Percentiles rank a stretch among this genome's conserved stretches.
These are phyloP conservation scores for Aspergillus puulaauensis DNA, from an alignment of 2,329 filamentous ascomycete genomes.

Conservation along the genomic window DNA sequence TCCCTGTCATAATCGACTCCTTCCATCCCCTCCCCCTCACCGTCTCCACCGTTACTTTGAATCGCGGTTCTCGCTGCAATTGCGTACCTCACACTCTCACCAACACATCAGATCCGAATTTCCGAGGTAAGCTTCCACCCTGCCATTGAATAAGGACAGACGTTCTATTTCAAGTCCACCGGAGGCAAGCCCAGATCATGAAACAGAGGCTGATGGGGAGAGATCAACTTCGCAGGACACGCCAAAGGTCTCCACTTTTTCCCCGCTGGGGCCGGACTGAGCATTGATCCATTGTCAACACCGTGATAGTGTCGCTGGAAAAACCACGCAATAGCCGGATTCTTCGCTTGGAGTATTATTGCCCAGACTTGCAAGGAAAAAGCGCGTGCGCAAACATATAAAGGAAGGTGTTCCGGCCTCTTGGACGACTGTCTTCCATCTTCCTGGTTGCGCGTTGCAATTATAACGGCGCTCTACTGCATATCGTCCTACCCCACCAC, in stretches of 20 bases:
- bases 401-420: background rate
- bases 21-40: background rate
- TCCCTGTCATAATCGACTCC: background rate
- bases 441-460: constrained; percentile 1
- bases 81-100: background rate
- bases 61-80: background rate
- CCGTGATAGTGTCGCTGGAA: constrained; percentile 7
- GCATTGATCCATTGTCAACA: constrained; percentile 9
- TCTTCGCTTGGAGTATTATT: constrained; percentile 9
- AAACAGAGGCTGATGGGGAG: background rate
- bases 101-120: background rate
- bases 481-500: constrained; percentile 9
- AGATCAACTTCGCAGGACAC: background rate
- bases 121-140: background rate
- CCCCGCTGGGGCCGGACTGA: constrained; percentile 23
- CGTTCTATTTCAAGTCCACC: background rate
- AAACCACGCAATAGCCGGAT: constrained; percentile 1
- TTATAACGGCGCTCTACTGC: background rate
- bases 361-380: constrained; percentile 2
- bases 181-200: background rate
- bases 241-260: constrained; percentile 29
- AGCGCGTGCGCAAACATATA: constrained; percentile 12
- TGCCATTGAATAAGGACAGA: background rate
- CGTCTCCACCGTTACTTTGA: background rate
- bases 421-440: background rate